Evolutionary conservation across 2,329 filamentous ascomycete genomes (phyloP), one percentile per base, ranked within the genome.

Genomic region (Madurella fahalii): DNA sequence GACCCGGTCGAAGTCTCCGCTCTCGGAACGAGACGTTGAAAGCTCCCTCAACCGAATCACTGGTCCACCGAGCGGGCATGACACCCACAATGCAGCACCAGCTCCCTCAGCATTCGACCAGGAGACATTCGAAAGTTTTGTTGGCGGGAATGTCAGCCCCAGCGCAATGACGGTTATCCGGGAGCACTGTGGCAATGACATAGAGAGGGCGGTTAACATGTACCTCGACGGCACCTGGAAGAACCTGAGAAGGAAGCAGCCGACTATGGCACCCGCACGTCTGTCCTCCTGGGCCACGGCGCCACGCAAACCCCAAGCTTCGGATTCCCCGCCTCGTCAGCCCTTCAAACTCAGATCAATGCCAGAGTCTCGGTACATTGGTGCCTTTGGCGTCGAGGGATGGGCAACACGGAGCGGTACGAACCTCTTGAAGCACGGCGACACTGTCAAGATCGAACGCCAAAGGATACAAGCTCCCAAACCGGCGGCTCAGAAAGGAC

Each of bases 401-500:
- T 99, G 94, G 94, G 86, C 90, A 5, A 97, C 93, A 3, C 84
- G 86, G 63, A 96, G 90, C 68, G 93, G 93, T 0, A 74, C 73
- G 2, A 83, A 82, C 39, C 68, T 96, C 5, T 67, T 99, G 25
- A 87, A 84, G 61, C 88, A 95, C 64, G 90, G 89, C 15, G 93
- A 97, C 61, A 64, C 73, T n/a, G 84, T 99, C 54, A 85, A 80
- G 47, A 95, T 99, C 43, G 93, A 97, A 71, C 85, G 94, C 42
- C 85, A 90, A 56, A 92, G 87, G 69, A 84, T 87, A 25, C 85
- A 87, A 58, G 78, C 80, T 12, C 78, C 81, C 1, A 76, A 73
- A 59, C 63, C 69, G 60, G 56, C 77, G 65, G 71, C 67, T 53
- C 64, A 74, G 63, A 76, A 78, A 71, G 67, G 68, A 0, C 78